A percentile compares a stretch with the other conserved stretches of the same genome.
Conservation (phyloP, 345 rosid species). For the Boechera stricta region DNA sequence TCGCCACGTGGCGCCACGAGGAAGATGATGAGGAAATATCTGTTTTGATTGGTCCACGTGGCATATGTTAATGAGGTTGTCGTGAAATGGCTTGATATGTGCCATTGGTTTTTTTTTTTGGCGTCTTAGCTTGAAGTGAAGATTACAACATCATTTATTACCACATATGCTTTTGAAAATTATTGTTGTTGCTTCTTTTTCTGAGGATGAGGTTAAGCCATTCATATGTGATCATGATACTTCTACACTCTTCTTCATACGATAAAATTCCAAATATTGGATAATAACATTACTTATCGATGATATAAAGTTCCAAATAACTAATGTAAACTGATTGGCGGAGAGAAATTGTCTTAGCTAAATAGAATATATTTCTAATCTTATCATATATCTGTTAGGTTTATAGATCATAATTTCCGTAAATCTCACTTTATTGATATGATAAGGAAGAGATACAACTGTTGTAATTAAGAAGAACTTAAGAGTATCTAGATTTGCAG, state of each 20-base stretch:
- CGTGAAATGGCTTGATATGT: conserved; percentile 9
- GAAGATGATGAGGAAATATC: conserved; percentile 31
- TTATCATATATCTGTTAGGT: neutral
- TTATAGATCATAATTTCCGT: no score
- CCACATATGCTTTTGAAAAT: conserved; percentile 38
- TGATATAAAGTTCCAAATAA: conserved; percentile 5
- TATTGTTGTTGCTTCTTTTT: conserved; percentile 14
- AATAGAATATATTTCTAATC: neutral
- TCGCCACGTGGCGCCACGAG: conserved; percentile 34
- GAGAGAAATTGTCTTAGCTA: neutral
- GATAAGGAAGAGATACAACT: no score
- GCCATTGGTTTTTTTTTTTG: conserved; percentile 23
- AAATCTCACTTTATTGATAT: no score
- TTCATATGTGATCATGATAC: conserved; percentile 39
- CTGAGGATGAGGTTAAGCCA: conserved; percentile 35
- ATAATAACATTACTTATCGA: conserved; percentile 23
- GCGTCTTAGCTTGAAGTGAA: conserved; percentile 11
- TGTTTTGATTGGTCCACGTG: conserved; percentile 45
- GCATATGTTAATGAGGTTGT: conserved; percentile 34
- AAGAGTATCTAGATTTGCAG: no score
- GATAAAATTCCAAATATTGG: conserved; percentile 29
- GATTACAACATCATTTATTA: conserved; percentile 37
- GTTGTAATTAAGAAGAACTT: no score
- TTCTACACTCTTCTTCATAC: conserved; percentile 38
- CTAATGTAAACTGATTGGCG: conserved; percentile 22